phyloP scores from a whole-genome alignment of 2,329 filamentous ascomycete genomes.

The Cordyceps cateniannulata region DNA sequence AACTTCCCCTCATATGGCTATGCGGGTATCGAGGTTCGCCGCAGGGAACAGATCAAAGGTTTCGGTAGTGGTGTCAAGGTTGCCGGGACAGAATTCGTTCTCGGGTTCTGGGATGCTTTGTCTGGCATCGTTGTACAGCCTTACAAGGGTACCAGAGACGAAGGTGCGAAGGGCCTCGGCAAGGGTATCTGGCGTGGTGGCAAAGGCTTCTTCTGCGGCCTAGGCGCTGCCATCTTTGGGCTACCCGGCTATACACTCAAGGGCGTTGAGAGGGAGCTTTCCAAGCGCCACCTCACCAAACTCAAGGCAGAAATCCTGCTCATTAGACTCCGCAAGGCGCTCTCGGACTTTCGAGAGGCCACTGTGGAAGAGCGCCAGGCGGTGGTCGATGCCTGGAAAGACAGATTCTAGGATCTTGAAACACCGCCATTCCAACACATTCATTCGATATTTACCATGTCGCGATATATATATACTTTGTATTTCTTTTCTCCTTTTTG shows the following conservation, averaged over 20 bases:
- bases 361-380: conserved; percentile 18
- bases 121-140: conserved; percentile 61
- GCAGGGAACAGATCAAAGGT: conserved; percentile 60
- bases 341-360: conserved; percentile 22
- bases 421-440: not conserved
- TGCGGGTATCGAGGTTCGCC: conserved; percentile 58
- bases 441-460: not conserved
- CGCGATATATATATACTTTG: not conserved
- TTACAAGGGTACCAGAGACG: conserved; percentile 54
- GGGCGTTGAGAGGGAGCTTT: conserved; percentile 44
- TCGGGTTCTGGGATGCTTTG: conserved; percentile 63
- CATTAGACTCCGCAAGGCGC: conserved; percentile 25
- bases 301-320: conserved; percentile 28
- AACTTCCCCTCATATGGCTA: conserved; percentile 63
- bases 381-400: conserved; percentile 23
- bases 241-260: conserved; percentile 42
- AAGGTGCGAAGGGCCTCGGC: conserved; percentile 53
- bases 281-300: conserved; percentile 26
- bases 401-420: not conserved
- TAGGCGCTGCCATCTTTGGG: conserved; percentile 25
- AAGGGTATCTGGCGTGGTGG: conserved; percentile 48
- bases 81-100: conserved; percentile 57
- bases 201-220: conserved; percentile 38
- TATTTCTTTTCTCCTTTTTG: not conserved
- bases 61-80: conserved; percentile 52